Conservation (phyloP, 805 yeast genomes). For the Spathaspora arborariae region DNA sequence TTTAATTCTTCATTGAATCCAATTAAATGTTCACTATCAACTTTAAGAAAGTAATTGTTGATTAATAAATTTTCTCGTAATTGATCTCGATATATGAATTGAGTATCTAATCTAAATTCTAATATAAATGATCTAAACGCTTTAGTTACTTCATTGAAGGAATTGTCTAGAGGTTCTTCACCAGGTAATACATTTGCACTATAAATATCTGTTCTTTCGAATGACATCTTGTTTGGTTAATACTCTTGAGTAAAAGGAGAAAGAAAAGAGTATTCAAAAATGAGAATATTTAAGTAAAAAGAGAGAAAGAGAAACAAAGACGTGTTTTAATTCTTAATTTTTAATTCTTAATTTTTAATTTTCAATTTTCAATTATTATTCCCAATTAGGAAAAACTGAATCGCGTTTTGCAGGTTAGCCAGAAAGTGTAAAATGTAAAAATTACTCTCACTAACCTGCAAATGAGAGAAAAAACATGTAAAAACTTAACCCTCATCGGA, state of each 20-base stretch:
- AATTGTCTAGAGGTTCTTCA: slow-evolving; percentile 61
- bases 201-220: slow-evolving; percentile 67
- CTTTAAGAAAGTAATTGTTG: slow-evolving; percentile 66
- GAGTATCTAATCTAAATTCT: slow-evolving; percentile 80
- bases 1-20: slow-evolving; percentile 87
- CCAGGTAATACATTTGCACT: slow-evolving; percentile 87
- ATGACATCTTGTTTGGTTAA: slow-evolving; percentile 56
- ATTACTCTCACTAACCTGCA: background rate
- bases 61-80: slow-evolving; percentile 81
- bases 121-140: slow-evolving; percentile 79
- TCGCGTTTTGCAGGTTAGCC: slow-evolving; percentile 1
- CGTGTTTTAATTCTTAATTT: too few relatives aligned
- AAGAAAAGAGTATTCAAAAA: background rate
- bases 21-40: slow-evolving; percentile 79
- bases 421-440: too few relatives aligned
- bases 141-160: slow-evolving; percentile 64
- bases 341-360: too few relatives aligned
- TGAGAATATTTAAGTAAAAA: background rate
- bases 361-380: background rate
- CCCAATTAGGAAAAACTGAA: slow-evolving; percentile 7
- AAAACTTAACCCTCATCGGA: too few relatives aligned
- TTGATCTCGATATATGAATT: slow-evolving; percentile 86
- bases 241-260: background rate
- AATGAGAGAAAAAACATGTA: background rate
- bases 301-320: background rate